Evolutionary conservation across 108 stramenopile species (phyloP).

Genomic region (Mayamaea pseudoterrestris): DNA sequence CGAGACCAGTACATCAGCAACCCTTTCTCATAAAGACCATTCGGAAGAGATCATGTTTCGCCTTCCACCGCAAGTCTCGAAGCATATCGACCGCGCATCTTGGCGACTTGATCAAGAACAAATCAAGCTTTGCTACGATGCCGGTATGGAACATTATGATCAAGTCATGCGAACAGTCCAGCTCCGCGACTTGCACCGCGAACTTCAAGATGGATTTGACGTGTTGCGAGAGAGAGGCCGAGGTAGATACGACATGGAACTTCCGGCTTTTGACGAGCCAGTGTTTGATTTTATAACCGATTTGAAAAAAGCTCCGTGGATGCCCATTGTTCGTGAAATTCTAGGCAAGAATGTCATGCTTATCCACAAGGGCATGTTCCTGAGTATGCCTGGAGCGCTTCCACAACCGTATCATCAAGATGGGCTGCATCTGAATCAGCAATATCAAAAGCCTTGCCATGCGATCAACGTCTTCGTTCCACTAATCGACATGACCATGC

Average conservation of each 20-base stretch:
- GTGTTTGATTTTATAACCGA: conserved; percentile 58
- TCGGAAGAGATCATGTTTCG: not conserved
- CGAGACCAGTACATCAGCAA: not conserved
- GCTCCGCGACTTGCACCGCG: conserved; percentile 49
- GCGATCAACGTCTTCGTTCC: conserved; percentile 88
- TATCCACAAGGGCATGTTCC: conserved; percentile 75
- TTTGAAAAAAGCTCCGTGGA: conserved; percentile 64
- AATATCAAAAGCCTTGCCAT: conserved; percentile 65
- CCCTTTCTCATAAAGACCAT: not conserved
- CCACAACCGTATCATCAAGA: conserved; percentile 81
- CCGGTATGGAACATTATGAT: conserved; percentile 72
- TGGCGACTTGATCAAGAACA: conserved; percentile 26
- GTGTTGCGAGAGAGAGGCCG: conserved; percentile 76
- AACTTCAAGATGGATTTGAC: conserved; percentile 81
- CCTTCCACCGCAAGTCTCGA: not conserved
- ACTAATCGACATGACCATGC: conserved; percentile 49
- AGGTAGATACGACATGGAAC: conserved; percentile 79
- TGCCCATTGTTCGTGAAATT: conserved; percentile 64
- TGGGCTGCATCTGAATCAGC: conserved; percentile 72
- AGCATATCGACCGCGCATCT: conserved; percentile 6
- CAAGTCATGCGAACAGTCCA: conserved; percentile 76
- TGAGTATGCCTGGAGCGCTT: conserved; percentile 61
- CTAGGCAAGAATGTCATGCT: conserved; percentile 65
- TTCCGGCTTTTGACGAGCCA: conserved; percentile 46
- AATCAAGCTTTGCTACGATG: conserved; percentile 47